Evolutionary conservation across 345 rosid species (phyloP), one percentile per base, ranked within the genome.

Genomic region (Boechera divaricarpa): DNA sequence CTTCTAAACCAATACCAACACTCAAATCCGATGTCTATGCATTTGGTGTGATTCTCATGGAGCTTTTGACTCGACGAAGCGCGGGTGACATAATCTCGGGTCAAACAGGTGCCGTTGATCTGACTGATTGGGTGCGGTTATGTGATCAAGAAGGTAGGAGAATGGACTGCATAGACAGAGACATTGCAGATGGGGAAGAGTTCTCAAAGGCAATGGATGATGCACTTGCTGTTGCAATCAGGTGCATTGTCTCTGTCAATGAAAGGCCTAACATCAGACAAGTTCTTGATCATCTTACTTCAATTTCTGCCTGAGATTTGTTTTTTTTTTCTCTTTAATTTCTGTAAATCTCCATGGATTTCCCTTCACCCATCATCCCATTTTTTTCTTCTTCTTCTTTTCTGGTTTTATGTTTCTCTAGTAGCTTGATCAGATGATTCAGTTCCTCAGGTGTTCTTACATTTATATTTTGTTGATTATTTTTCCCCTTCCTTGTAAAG

Each of bases 1-100:
- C 92, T 45, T 73, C 95, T 18, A 94, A 87, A 74, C 93, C 97
- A 0, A 33, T 63, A 42, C 93, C 91, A 0, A 89, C 98, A 3
- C 77, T 82, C 11, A 94, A 90, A 78, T 89, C 91, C 2, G 98
- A 94, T 64, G 92, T 94, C 4, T 94, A 92, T 32, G 85, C 97
- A 13, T 82, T 94, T 9, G 98, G 98, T 18, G 98, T 94, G 67
- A 90, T 94, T 57, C 69, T 94, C 57, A 87, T 94, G 98, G 98
- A 92, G 81, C 78, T 94, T 73, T 78, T 94, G 70, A 94, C 97
- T 4, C 82, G 95, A 82, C 84, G 93, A 72, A 90, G 98, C 15
- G 98, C 98, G 0, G 95, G 98, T 16, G 98, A 94, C 80, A 94
- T 94, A 76, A 92, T 94, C 70, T 94, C 97, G 2, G 98, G 98